A percentile compares a stretch with the other conserved stretches of the same genome.
phyloP scores from a whole-genome alignment of 345 rosid species.

The Populus pruinosa region DNA sequence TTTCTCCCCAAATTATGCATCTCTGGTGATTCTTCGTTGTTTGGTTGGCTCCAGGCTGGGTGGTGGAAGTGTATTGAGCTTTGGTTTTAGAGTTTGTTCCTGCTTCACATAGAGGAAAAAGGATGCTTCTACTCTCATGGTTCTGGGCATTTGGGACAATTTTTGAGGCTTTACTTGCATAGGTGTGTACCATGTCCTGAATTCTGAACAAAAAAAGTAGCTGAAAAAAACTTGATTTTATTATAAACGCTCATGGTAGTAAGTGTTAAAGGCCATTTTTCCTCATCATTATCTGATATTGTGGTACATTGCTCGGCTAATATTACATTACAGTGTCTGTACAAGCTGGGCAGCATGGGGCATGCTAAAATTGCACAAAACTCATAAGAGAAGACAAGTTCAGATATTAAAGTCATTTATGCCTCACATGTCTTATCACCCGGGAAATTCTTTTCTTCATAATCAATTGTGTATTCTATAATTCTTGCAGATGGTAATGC shows the following conservation, averaged over 20 bases:
- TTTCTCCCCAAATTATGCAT: background rate
- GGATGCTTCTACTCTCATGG: constrained; percentile 1
- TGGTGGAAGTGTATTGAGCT: constrained; percentile 18
- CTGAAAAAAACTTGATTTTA: no score
- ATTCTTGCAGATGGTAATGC: no score
- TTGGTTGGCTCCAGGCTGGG: constrained; percentile 22
- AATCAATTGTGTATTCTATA: no score
- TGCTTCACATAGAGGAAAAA: constrained; percentile 16
- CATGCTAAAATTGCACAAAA: no score
- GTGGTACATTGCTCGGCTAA: no score
- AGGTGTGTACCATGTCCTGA: no score
- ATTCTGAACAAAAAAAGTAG: no score
- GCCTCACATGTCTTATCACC: no score
- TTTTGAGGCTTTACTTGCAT: background rate
- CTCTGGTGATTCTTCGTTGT: constrained; percentile 10
- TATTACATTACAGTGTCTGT: constrained; percentile 2
- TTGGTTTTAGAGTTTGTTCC: constrained; percentile 32
- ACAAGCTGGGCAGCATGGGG: constrained; percentile 12
- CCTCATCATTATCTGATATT: no score
- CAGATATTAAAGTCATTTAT: no score
- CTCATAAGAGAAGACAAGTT: no score
- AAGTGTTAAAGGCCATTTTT: background rate
- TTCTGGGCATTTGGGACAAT: constrained; percentile 11
- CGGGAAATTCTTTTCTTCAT: no score
- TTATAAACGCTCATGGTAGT: background rate